Base-by-base conservation (phyloP, 78 protist genomes). In the Bigelowiella natans region DNA sequence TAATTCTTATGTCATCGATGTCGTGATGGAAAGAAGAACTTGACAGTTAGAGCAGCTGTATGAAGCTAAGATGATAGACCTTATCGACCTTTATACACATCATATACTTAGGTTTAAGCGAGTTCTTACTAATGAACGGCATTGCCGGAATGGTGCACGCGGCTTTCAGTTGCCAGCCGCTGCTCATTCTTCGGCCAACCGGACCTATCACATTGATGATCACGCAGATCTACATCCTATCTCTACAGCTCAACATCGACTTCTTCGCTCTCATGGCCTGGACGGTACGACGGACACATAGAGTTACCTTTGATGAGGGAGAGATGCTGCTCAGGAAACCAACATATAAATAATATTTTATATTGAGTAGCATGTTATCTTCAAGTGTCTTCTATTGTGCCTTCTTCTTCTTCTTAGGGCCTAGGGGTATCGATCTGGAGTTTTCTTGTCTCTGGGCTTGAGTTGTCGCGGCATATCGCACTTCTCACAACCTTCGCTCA, bases 401-500 rank as follows among this genome's bases (percentile, higher is more conserved):
- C n/a, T n/a, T n/a, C n/a, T n/a, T n/a, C n/a, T n/a, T n/a, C n/a
- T n/a, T n/a, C n/a, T n/a, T n/a, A n/a, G n/a, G n/a, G n/a, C n/a
- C n/a, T n/a, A n/a, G n/a, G n/a, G n/a, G n/a, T n/a, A n/a, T n/a
- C n/a, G n/a, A n/a, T n/a, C n/a, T n/a, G n/a, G n/a, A n/a, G n/a
- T n/a, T n/a, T n/a, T n/a, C n/a, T n/a, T 40, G 2, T 85, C 30
- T 39, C 88, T 3, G 40, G 2, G 2, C 0, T 2, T 7, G 31
- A 0, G 0, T 1, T 1, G 34, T 88, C 90, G 82, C 90, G 90
- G 28, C 82, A 88, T 82, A 26, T 39, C 39, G 0, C 1, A 2
- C 26, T 39, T 28, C 90, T 88, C 63, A 88, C 90, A 2, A 39
- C 90, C 90, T 88, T 88, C 82, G 39, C 90, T 2, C 90, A 88